Percentiles rank a stretch among this genome's conserved stretches.
Conservation (phyloP, 345 rosid genomes). For the Hypericum androsaemum region DNA sequence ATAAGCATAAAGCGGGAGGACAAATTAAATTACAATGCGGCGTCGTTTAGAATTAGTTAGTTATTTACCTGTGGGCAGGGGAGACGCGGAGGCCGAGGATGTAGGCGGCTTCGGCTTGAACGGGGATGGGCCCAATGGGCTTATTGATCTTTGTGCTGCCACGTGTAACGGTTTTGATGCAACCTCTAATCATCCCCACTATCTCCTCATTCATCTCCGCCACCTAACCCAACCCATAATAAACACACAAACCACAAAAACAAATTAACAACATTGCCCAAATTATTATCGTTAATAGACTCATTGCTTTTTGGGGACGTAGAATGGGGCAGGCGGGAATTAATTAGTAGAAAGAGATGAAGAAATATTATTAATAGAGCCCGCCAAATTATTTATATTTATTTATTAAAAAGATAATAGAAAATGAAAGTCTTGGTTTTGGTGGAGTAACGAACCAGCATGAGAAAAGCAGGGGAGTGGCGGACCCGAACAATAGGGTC, state of each 20-base stretch:
- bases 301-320: too few species aligned
- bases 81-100: constrained; percentile 91
- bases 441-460: constrained; percentile 49
- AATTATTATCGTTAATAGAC: too few species aligned
- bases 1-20: background rate
- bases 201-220: constrained; percentile 70
- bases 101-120: constrained; percentile 76
- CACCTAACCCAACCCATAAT: constrained; percentile 40
- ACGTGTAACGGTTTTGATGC: constrained; percentile 87
- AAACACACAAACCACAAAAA: background rate
- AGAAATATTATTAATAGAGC: too few species aligned
- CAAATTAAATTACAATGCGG: background rate
- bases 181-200: constrained; percentile 87
- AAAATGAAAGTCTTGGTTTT: background rate
- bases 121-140: constrained; percentile 26
- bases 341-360: too few species aligned
- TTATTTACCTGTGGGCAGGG: constrained; percentile 64
- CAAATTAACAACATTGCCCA: too few species aligned
- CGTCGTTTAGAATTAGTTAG: background rate
- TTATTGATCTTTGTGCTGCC: constrained; percentile 38
- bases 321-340: too few species aligned
- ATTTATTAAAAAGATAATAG: background rate
- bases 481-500: constrained; percentile 99
- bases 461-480: constrained; percentile 87
- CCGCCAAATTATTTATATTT: too few species aligned